Evolutionary conservation across 805 yeast species (phyloP).

Genomic region (Brettanomyces sp.): DNA sequence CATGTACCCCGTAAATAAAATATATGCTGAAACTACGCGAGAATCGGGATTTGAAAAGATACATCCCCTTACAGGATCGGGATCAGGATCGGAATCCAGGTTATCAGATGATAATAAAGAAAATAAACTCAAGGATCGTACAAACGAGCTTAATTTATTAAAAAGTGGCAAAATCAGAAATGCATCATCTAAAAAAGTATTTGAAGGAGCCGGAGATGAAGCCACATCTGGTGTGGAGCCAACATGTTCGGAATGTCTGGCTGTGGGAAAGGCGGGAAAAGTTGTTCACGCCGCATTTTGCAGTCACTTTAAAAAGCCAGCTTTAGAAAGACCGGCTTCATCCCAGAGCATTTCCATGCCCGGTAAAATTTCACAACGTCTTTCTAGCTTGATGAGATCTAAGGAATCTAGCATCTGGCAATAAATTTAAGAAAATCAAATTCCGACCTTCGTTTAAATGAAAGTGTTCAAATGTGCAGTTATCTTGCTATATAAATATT

Average conservation of each 20-base stretch:
- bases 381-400: slow-evolving; percentile 14
- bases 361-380: slow-evolving; percentile 17
- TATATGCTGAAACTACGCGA: background rate
- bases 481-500: background rate
- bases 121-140: background rate
- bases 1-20: background rate
- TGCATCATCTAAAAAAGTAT: background rate
- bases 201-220: background rate
- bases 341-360: slow-evolving; percentile 18
- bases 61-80: background rate
- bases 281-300: background rate
- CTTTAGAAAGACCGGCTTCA: slow-evolving; percentile 8
- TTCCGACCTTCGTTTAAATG: background rate
- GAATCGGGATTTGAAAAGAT: slow-evolving; percentile 1
- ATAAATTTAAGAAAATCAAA: background rate
- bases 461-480: background rate
- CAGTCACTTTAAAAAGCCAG: background rate
- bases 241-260: slow-evolving; percentile 1
- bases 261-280: background rate
- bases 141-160: background rate
- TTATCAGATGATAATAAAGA: slow-evolving; percentile 3
- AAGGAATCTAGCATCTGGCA: slow-evolving; percentile 11
- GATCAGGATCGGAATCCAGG: background rate
- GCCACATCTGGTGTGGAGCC: background rate
- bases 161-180: background rate